Base-by-base conservation (phyloP, 441 rosid species). In the Erodium chrysanthum region DNA sequence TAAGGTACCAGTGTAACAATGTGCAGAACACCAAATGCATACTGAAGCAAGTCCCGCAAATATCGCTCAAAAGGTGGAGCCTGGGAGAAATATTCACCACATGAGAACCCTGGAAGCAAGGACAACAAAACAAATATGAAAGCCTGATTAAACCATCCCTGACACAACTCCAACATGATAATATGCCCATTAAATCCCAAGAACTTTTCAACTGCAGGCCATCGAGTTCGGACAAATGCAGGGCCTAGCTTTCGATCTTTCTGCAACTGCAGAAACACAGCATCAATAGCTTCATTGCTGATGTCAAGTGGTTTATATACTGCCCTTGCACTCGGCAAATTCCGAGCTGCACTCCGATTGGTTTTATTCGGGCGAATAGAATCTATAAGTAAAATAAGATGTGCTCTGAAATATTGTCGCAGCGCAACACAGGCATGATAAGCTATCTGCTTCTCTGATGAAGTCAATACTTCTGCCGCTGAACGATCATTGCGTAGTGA, bases 351-450 rank as follows among this genome's bases (percentile, higher is more conserved):
- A 76, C 85, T 82, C 59, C 99, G 83, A 75, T 79, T 85, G 78
- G 80, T 86, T 88, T 85, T 88, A 75, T 77, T 83, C 58, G 99
- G 99, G 27, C 99, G 96, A 65, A 92, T 85, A 18, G 97, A 86
- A 74, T 95, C 98, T 66, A 90, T 84, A 70, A 92, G 89, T 80
- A 92, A 80, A 67, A 92, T 88, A 66, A 95, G 88, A 84, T 92
- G 99, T 66, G 98, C 97, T 81, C 99, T 85, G 76, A 95, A 92
- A 80, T 95, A 95, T 73, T 95, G 99, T 71, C 97, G 91, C 84
- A 95, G 75, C 69, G 99, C 97, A 71, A 90, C 84, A 82, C 97
- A 85, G 11, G 93, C 83, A 76, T 95, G 97, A 76, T 85, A 92
- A 67, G 97, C 97, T 82, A 88, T 84, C 84, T 92, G 98, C 84